A percentile compares a stretch with the other conserved stretches of the same genome.
Evolutionary conservation across 192 early-diverging fungal genomes (phyloP).

Genomic region (Funneliformis geosporum): DNA sequence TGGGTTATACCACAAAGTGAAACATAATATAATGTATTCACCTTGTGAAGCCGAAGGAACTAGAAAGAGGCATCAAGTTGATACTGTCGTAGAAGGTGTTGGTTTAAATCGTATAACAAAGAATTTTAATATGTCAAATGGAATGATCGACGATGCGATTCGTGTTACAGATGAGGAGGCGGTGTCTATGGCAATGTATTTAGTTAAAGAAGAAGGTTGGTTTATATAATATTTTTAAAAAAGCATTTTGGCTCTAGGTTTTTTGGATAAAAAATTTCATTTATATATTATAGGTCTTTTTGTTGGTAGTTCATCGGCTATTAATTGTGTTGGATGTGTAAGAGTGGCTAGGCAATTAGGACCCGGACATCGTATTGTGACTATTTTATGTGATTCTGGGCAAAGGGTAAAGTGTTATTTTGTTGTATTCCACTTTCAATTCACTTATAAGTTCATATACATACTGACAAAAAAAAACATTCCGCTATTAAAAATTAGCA

Average conservation of each 20-base stretch:
- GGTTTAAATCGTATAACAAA: constrained; percentile 92
- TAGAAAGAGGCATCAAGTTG: constrained; percentile 92
- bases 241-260: not conserved
- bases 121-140: constrained; percentile 72
- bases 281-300: constrained; percentile 65
- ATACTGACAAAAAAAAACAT: not conserved
- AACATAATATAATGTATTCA: constrained; percentile 89
- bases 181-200: constrained; percentile 83
- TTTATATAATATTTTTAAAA: not conserved
- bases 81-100: constrained; percentile 95
- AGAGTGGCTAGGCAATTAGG: constrained; percentile 75
- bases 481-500: constrained; percentile 42
- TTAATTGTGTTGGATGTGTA: constrained; percentile 91
- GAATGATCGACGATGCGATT: constrained; percentile 78
- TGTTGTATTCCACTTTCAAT: not conserved
- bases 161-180: constrained; percentile 87
- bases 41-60: constrained; percentile 86
- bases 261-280: not conserved
- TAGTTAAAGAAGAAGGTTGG: constrained; percentile 74
- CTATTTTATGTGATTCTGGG: constrained; percentile 88
- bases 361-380: constrained; percentile 90
- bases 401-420: constrained; percentile 51
- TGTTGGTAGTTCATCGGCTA: constrained; percentile 85
- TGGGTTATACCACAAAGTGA: constrained; percentile 88
- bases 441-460: not conserved